Evolutionary conservation across 2,329 filamentous ascomycete species (phyloP).

Genomic region (Byssoonygena ceratinophila): DNA sequence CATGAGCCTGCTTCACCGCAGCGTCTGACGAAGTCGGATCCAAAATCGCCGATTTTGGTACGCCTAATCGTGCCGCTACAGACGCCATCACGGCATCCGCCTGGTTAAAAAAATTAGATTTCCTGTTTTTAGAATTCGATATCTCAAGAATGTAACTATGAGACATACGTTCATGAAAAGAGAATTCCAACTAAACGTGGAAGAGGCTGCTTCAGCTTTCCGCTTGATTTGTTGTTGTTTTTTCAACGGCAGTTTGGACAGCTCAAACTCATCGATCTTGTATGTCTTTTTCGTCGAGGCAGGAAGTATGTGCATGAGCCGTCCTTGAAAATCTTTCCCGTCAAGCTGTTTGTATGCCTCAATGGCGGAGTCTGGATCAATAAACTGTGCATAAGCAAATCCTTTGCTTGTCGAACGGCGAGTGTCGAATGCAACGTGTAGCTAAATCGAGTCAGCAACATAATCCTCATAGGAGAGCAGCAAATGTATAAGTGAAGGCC

Average conservation of each 20-base stretch:
- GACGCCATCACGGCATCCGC: constrained; percentile 83
- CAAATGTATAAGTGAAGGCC: constrained; percentile 22
- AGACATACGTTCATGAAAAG: constrained; percentile 79
- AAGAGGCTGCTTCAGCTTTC: constrained; percentile 66
- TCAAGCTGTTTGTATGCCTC: constrained; percentile 71
- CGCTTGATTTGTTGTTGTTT: constrained; percentile 85
- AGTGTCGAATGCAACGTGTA: constrained; percentile 70
- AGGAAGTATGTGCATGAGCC: constrained; percentile 80
- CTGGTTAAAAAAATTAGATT: constrained; percentile 23
- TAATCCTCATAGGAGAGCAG: constrained; percentile 11
- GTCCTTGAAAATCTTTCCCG: constrained; percentile 80
- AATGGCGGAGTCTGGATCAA: constrained; percentile 60
- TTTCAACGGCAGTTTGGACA: constrained; percentile 87
- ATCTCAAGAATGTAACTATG: not conserved
- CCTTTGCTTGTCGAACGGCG: constrained; percentile 68
- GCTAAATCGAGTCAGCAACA: constrained; percentile 42
- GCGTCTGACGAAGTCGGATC: constrained; percentile 94
- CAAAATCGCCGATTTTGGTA: constrained; percentile 81
- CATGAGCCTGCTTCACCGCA: constrained; percentile 90
- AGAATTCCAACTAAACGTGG: constrained; percentile 95
- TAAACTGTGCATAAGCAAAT: constrained; percentile 76
- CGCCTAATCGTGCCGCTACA: constrained; percentile 71
- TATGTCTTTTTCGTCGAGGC: constrained; percentile 70
- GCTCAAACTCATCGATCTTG: constrained; percentile 73
- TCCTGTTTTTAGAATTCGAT: not conserved